These are phyloP conservation scores for Parathielavia hyrcaniae DNA, from an alignment of 495 filamentous ascomycete species.

Conservation along the genomic window DNA sequence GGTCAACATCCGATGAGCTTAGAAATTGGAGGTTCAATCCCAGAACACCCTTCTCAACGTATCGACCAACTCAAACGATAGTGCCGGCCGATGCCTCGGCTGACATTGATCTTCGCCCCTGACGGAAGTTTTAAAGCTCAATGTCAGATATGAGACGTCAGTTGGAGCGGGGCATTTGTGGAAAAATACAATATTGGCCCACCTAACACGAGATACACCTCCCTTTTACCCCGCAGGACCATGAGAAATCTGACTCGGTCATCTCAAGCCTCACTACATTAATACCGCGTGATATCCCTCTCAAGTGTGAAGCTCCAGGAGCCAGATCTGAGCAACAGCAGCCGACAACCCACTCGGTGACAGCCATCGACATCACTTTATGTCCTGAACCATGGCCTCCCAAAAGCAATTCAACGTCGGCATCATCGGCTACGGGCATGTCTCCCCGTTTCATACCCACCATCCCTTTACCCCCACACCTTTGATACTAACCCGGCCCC, in stretches of 20 bases:
- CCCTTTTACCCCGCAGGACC: neutral
- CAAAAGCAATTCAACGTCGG: slow-evolving; percentile 46
- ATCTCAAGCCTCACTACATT: neutral
- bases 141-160: slow-evolving; percentile 1
- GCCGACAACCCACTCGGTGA: neutral
- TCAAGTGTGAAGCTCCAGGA: neutral
- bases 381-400: slow-evolving; percentile 21
- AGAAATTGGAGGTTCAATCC: too few relatives aligned
- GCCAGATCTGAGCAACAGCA: neutral
- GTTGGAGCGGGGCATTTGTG: neutral
- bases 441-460: neutral
- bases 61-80: too few relatives aligned
- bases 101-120: neutral
- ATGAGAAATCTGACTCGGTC: neutral
- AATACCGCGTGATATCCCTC: neutral
- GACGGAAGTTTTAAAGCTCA: too few relatives aligned
- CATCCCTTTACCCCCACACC: neutral
- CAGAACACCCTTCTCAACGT: too few relatives aligned
- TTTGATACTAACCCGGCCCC: slow-evolving; percentile 11
- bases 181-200: neutral
- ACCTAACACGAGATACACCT: neutral
- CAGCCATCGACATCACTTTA: neutral
- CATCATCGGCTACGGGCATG: slow-evolving; percentile 51
- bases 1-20: too few relatives aligned
- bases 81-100: too few relatives aligned